Base-by-base conservation (phyloP, 805 yeast genomes). In the Danielia reshetovae region DNA sequence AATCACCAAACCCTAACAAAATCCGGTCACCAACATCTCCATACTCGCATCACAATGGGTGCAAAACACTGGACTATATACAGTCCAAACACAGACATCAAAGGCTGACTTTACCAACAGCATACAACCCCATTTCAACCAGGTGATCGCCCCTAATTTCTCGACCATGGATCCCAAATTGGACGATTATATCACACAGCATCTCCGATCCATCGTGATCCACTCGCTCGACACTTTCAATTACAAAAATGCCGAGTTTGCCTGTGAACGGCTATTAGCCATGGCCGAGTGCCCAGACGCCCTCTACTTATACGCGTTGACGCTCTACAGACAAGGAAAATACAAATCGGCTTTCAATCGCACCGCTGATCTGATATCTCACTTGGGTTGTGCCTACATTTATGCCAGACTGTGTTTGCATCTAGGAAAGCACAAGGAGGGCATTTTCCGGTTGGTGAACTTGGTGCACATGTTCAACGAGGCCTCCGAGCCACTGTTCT, bases 231-330 rank as follows among this genome's bases (percentile, higher is more conserved):
- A 86, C 48, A 74, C 75, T 39, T 87, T 79, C 51, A 70, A 84
- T 40, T 62, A 74, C 29, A 61, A 68, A 10, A 83, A 89, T 18
- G 97, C 97, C 2, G 88, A 81, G 51, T 86, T 93, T 60, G 80
- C 90, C 4, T 77, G 88, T 12, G 97, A 93, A 55, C 68, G 95
- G 44, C 65, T 87, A 15, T 59, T 83, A 22, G 86, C 95, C 2
- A 70, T 70, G 30, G 65, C 68, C n/a, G 57, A 68, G 24, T 72
- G 76, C 42, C 55, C 72, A 5, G 85, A 81, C 35, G 73, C 89
- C 7, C 54, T 75, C 4, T 84, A 86, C 55, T 62, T 88, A 25
- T 79, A 84, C 52, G 86, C 85, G 11, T 61, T 84, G 24, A 79
- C 84, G 1, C 66, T 84, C 35, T 78, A 61, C 49, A 76, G 79